A percentile compares a stretch with the other conserved stretches of the same genome.
These are phyloP conservation scores for Quercus suber DNA, from an alignment of 306 rosid species.

Conservation along the genomic window DNA sequence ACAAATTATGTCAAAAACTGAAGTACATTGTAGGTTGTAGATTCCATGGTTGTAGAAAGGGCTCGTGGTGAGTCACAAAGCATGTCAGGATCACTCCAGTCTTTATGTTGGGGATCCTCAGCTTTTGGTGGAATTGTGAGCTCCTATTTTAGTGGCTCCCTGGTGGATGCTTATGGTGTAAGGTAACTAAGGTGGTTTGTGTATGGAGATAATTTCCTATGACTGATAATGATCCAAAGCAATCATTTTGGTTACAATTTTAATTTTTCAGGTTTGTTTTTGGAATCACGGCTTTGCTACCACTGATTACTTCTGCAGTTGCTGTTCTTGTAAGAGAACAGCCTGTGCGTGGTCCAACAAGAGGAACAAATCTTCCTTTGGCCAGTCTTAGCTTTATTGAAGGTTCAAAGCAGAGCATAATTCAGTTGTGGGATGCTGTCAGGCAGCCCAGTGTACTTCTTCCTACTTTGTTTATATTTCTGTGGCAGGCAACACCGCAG, in stretches of 20 bases:
- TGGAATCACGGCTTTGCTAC: conserved; percentile 89
- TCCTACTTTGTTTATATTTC: conserved; percentile 86
- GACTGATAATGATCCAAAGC: conserved; percentile 1
- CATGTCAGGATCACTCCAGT: conserved; percentile 94
- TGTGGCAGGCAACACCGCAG: conserved; percentile 99
- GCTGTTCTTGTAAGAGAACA: conserved; percentile 91
- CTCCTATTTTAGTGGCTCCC: conserved; percentile 90
- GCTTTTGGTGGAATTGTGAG: conserved; percentile 98
- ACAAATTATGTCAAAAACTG: conserved; percentile 35
- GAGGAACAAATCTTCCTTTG: conserved; percentile 41
- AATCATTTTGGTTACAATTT: conserved; percentile 8
- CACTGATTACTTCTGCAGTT: conserved; percentile 87
- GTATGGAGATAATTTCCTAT: conserved; percentile 15
- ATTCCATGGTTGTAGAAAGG: conserved; percentile 99
- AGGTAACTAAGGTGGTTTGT: conserved; percentile 47
- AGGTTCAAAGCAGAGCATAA: conserved; percentile 63
- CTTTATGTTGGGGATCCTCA: conserved; percentile 98
- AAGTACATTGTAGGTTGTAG: conserved; percentile 79
- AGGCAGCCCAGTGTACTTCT: conserved; percentile 73
- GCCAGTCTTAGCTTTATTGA: conserved; percentile 45
- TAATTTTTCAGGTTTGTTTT: conserved; percentile 83
- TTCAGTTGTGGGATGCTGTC: conserved; percentile 75
- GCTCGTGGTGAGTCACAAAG: conserved; percentile 99
- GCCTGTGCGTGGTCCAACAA: conserved; percentile 40
- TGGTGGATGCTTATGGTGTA: conserved; percentile 81